Evolutionary conservation across 2,329 filamentous ascomycete genomes (phyloP), one percentile per base, ranked within the genome.

Genomic region (Calonectria hongkongensis): DNA sequence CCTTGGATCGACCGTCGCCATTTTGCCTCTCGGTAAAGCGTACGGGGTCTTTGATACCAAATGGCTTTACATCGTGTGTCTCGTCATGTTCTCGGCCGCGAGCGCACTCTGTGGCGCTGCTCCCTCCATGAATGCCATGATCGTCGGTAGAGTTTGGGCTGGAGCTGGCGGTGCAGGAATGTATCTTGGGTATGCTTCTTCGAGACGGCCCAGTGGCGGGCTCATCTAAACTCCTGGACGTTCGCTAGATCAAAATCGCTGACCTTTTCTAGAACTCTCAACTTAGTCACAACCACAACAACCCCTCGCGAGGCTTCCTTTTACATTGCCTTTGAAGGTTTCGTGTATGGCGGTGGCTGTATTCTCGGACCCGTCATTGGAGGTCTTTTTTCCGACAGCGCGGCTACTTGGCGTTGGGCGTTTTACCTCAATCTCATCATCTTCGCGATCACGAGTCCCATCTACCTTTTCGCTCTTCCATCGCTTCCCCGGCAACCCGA

Each of bases 381-480:
- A 9, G 86, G 86, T 28, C 84, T 82, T 0, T 86, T 87, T 47
- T 80, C 82, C 7, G 84, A 86, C 33, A 83, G 78, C 8, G 75
- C 78, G 3, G 85, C 83, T 1, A 83, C 81, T 1, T 88, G 86
- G 86, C 72, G 86, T 72, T 86, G 83, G 83, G 54, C 81, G 0
- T 87, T 87, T 64, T 91, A 91, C 73, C 88, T 91, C 79, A 91
- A 90, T 71, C 81, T 90, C 7, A 81, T 87, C 60, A 86, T 86
- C n/a, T 88, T 81, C 16, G 86, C 79, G 8, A 60, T 82, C 74
- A 73, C 76, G 7, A 72, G 76, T 2, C 81, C 82, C 1, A 78
- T 80, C 6, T 82, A 79, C 47, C 25, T 84, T 50, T 80, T 82
- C 47, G 69, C 81, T 28, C 73, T 84, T 3, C 79, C 82, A 0